A percentile compares a stretch with the other conserved stretches of the same genome.
phyloP scores from a whole-genome alignment of 345 rosid species.

The Salix caprea region DNA sequence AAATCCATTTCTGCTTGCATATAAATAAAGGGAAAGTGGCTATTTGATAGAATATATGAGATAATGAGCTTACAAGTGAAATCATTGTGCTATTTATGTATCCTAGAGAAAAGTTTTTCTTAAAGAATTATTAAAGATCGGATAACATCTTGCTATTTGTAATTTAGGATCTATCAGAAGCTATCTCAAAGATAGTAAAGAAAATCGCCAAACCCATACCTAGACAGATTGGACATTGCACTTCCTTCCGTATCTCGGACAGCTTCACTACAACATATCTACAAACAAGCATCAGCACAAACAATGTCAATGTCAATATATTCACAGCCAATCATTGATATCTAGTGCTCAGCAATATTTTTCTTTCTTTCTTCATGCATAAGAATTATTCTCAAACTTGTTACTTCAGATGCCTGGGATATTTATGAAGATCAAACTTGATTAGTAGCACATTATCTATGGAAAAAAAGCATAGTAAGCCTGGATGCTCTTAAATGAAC shows the following conservation, averaged over 20 bases:
- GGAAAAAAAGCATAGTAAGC: not conserved
- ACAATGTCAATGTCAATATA: not conserved
- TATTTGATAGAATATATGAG: not conserved
- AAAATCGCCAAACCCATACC: constrained; percentile 34
- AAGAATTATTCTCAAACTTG: not conserved
- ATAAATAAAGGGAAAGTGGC: constrained; percentile 1
- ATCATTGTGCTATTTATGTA: not conserved
- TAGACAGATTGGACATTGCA: constrained; percentile 75
- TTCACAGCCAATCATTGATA: not conserved
- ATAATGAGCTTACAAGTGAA: not conserved
- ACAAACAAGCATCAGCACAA: constrained; percentile 17
- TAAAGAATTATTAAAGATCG: not conserved
- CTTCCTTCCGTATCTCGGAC: constrained; percentile 63
- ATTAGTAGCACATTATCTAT: not conserved
- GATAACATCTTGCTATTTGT: not conserved
- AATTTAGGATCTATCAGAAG: not conserved
- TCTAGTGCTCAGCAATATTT: not conserved
- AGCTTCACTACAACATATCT: constrained; percentile 46
- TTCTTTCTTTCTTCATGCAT: not conserved
- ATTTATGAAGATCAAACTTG: not conserved
- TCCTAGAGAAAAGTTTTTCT: not conserved
- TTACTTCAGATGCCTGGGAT: not conserved
- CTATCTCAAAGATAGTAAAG: constrained; percentile 4
- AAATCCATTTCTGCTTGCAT: not conserved
- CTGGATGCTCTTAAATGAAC: not conserved